Conservation (phyloP, 768 basidiomycete species). For the Psilocybe tampanensis region DNA sequence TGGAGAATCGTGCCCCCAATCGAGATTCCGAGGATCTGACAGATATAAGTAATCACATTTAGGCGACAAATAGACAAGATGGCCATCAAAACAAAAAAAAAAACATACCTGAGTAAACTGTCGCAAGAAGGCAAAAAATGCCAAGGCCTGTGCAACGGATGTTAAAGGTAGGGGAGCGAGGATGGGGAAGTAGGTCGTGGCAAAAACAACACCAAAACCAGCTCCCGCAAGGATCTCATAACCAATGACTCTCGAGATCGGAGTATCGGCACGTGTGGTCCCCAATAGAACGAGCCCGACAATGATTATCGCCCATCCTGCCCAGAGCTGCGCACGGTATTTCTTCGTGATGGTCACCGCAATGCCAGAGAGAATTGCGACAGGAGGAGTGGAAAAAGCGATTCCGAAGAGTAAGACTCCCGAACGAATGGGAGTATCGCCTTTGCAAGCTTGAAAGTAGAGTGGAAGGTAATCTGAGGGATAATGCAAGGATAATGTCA, state of each 20-base stretch:
- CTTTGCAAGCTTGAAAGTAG: slow-evolving; percentile 40
- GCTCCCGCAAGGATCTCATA: slow-evolving; percentile 18
- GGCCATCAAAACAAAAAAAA: too few species aligned
- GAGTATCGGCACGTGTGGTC: slow-evolving; percentile 24
- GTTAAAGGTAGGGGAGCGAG: slow-evolving; percentile 45
- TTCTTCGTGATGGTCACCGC: neutral
- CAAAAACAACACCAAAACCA: slow-evolving; percentile 16
- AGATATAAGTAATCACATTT: too few species aligned
- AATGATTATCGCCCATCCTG: slow-evolving; percentile 38
- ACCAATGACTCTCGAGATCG: slow-evolving; percentile 14
- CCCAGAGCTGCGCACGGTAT: slow-evolving; percentile 20
- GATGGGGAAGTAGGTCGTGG: slow-evolving; percentile 39
- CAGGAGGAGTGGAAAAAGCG: slow-evolving; percentile 36
- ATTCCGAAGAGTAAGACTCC: slow-evolving; percentile 37
- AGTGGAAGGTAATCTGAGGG: slow-evolving; percentile 15
- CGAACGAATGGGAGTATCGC: slow-evolving; percentile 33
- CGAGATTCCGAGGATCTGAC: slow-evolving; percentile 52
- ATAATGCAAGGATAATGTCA: neutral
- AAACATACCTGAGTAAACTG: too few species aligned
- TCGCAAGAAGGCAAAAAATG: slow-evolving; percentile 27
- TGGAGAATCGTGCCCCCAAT: slow-evolving; percentile 54
- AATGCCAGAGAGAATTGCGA: slow-evolving; percentile 31
- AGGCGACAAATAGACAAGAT: slow-evolving; percentile 30
- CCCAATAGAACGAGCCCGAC: slow-evolving; percentile 32
- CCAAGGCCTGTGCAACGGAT: slow-evolving; percentile 43